These are phyloP conservation scores for Hericium alpestre DNA, from an alignment of 768 basidiomycete genomes.

Conservation along the genomic window DNA sequence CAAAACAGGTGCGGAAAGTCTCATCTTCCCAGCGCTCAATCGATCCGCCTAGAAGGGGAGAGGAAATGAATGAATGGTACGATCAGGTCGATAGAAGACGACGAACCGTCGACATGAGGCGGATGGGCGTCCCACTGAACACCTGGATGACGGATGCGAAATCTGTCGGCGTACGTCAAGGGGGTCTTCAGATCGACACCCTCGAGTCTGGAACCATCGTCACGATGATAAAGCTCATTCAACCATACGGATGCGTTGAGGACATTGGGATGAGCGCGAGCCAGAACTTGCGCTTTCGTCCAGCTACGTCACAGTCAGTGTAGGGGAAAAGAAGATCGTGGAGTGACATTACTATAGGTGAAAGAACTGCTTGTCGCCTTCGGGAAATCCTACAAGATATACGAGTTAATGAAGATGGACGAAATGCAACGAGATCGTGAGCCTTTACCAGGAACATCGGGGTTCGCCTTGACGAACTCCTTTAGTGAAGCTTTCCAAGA, in stretches of 20 bases:
- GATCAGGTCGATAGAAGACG: not conserved
- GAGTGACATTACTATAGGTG: constrained; percentile 46
- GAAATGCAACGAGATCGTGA: not conserved
- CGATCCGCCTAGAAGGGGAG: constrained; percentile 23
- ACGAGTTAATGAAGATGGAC: not conserved
- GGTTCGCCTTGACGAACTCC: constrained; percentile 48
- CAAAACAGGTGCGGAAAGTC: constrained; percentile 13
- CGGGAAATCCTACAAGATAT: constrained; percentile 37
- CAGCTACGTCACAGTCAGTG: constrained; percentile 22
- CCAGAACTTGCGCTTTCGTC: constrained; percentile 51
- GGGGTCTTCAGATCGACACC: constrained; percentile 54
- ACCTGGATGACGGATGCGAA: constrained; percentile 64
- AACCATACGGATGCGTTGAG: constrained; percentile 47
- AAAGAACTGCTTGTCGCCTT: constrained; percentile 60
- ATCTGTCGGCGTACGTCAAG: constrained; percentile 62
- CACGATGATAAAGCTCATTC: constrained; percentile 51
- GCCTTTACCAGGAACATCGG: constrained; percentile 38
- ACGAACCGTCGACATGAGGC: constrained; percentile 39
- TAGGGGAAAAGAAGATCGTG: not conserved
- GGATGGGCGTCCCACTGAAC: constrained; percentile 42
- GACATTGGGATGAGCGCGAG: constrained; percentile 57
- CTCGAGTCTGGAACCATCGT: constrained; percentile 27
- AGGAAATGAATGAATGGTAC: not conserved
- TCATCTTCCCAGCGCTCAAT: constrained; percentile 25
- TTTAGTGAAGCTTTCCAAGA: constrained; percentile 48